Conservation (phyloP, 192 early-diverging fungal genomes). For the Coemansia sp. region DNA sequence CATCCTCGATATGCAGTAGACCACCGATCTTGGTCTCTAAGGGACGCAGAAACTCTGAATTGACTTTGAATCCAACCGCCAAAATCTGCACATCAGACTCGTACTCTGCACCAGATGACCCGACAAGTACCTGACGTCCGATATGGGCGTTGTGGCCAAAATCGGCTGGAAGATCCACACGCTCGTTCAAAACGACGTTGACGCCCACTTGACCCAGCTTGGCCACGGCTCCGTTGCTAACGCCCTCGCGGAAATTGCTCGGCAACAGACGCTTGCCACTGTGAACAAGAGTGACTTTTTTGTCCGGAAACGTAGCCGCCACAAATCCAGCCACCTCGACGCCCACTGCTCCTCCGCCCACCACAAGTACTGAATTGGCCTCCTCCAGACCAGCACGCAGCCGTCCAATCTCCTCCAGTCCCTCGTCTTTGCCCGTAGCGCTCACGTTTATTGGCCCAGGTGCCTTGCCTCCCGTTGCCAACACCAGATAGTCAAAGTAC, state of each 20-base stretch:
- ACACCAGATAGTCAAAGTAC: slow-evolving; percentile 53
- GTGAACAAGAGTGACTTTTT: slow-evolving; percentile 52
- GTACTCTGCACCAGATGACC: slow-evolving; percentile 46
- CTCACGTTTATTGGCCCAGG: slow-evolving; percentile 40
- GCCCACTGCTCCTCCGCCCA: slow-evolving; percentile 62
- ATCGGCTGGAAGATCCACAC: slow-evolving; percentile 36
- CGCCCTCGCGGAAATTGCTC: slow-evolving; percentile 40
- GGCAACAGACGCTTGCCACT: slow-evolving; percentile 47
- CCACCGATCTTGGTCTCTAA: slow-evolving; percentile 28
- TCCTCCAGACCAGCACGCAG: slow-evolving; percentile 34
- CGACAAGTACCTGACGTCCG: slow-evolving; percentile 34
- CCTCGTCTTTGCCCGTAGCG: slow-evolving; percentile 35
- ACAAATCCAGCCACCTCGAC: slow-evolving; percentile 60
- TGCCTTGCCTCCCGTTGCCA: slow-evolving; percentile 55
- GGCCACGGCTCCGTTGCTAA: slow-evolving; percentile 34
- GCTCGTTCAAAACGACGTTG: slow-evolving; percentile 53
- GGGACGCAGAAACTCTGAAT: slow-evolving; percentile 49
- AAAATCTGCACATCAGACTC: slow-evolving; percentile 56
- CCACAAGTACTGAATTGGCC: slow-evolving; percentile 51
- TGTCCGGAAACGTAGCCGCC: slow-evolving; percentile 31
- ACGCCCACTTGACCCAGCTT: slow-evolving; percentile 51
- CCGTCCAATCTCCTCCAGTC: slow-evolving; percentile 22
- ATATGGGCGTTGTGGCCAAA: slow-evolving; percentile 14
- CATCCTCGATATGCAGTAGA: slow-evolving; percentile 10
- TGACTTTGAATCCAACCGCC: slow-evolving; percentile 46